Conservation (phyloP, 768 basidiomycete species). For the Boletus pseudopeckii region DNA sequence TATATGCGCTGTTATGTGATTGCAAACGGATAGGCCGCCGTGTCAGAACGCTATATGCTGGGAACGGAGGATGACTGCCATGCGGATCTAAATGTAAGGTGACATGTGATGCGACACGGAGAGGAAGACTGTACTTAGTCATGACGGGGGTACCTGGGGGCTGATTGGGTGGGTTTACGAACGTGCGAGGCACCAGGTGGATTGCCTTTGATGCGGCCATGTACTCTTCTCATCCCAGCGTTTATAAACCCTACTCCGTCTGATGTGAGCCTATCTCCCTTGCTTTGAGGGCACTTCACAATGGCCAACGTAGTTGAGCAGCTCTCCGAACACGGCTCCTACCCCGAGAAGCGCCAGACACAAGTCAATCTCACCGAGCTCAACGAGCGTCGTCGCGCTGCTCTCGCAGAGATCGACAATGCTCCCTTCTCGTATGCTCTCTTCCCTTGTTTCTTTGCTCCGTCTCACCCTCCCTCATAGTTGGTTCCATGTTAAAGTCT, state of each 20-base stretch:
- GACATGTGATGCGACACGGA: neutral
- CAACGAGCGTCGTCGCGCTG: constrained; percentile 72
- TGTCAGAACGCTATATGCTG: neutral
- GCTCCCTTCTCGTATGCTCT: constrained; percentile 73
- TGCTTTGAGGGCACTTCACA: neutral
- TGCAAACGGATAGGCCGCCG: neutral
- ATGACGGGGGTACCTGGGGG: neutral
- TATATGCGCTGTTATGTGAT: no score
- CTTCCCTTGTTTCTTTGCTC: neutral
- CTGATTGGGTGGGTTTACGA: constrained; percentile 15
- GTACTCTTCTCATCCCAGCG: neutral
- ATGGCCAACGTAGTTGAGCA: constrained; percentile 26
- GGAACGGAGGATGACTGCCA: neutral
- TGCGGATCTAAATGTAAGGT: neutral
- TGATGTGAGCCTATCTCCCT: neutral
- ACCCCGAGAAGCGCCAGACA: constrained; percentile 20
- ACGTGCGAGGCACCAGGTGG: constrained; percentile 29
- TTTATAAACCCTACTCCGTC: constrained; percentile 7
- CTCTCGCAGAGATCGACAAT: constrained; percentile 83
- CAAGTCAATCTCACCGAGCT: constrained; percentile 38
- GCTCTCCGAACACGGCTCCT: constrained; percentile 30
- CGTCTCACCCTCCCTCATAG: constrained; percentile 31
- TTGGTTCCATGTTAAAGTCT: constrained; percentile 84
- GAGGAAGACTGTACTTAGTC: neutral
- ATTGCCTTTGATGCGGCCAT: neutral